Percentiles rank a stretch among this genome's conserved stretches.
phyloP scores from a whole-genome alignment of 768 basidiomycete genomes.

The Mycena filopes region DNA sequence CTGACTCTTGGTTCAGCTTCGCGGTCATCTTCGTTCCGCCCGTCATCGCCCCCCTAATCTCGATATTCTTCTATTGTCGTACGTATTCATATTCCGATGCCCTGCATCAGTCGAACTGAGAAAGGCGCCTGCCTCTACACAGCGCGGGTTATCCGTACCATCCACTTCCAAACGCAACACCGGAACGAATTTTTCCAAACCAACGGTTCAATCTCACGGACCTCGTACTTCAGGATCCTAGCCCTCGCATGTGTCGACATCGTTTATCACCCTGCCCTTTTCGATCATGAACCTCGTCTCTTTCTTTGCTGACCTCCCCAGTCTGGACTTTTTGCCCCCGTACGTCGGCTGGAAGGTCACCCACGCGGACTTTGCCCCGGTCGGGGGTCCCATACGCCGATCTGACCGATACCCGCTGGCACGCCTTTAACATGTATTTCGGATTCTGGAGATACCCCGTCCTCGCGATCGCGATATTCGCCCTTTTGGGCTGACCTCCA shows the following conservation, averaged over 20 bases:
- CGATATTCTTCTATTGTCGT: constrained; percentile 26
- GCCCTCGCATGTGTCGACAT: constrained; percentile 24
- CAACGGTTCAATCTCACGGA: constrained; percentile 19
- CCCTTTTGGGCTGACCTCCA: constrained; percentile 21
- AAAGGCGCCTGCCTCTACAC: background rate
- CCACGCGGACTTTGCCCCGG: constrained; percentile 15
- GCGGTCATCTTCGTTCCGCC: constrained; percentile 21
- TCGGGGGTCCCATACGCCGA: constrained; percentile 9
- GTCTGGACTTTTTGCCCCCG: constrained; percentile 2
- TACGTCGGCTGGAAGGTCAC: constrained; percentile 18
- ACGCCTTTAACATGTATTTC: constrained; percentile 23
- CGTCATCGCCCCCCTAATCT: constrained; percentile 22
- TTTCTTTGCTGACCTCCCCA: constrained; percentile 13
- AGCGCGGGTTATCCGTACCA: constrained; percentile 22
- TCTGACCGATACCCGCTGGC: constrained; percentile 21
- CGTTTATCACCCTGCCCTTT: constrained; percentile 20
- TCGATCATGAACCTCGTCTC: constrained; percentile 24
- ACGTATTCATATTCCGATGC: background rate
- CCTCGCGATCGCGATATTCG: constrained; percentile 27
- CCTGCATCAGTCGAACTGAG: background rate
- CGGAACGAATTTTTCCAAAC: constrained; percentile 14
- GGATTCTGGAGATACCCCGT: constrained; percentile 16
- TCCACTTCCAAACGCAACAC: constrained; percentile 12
- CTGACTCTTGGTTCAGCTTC: constrained; percentile 28
- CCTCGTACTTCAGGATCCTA: constrained; percentile 18